Evolutionary conservation across 768 basidiomycete genomes (phyloP).

Genomic region (Tulasnella sp.): DNA sequence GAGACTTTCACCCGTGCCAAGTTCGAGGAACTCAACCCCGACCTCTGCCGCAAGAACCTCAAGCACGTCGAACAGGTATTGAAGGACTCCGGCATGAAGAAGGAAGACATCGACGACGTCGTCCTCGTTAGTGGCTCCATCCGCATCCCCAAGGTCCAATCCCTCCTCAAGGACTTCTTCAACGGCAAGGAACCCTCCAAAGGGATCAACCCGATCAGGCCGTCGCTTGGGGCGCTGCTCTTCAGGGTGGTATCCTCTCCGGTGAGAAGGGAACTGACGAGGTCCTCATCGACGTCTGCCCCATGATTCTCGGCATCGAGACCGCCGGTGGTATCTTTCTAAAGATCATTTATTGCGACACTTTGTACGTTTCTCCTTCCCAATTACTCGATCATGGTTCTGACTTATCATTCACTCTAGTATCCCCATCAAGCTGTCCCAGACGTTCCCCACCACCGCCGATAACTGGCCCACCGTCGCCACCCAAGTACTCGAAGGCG

Average conservation of each 20-base stretch:
- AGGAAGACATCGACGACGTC: slow-evolving; percentile 86
- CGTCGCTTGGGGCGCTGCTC: slow-evolving; percentile 95
- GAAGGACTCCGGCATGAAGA: too few species aligned
- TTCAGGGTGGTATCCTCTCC: slow-evolving; percentile 52
- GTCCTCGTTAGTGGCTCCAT: slow-evolving; percentile 96
- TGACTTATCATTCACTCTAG: not conserved
- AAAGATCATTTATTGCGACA: slow-evolving; percentile 95
- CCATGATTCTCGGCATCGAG: slow-evolving; percentile 97
- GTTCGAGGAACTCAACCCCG: slow-evolving; percentile 94
- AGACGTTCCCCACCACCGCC: too few species aligned
- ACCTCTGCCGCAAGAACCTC: too few species aligned
- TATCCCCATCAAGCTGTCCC: too few species aligned
- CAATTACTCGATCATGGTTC: not conserved
- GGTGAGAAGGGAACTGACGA: slow-evolving; percentile 88
- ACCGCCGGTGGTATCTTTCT: slow-evolving; percentile 96
- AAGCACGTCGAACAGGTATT: slow-evolving; percentile 98
- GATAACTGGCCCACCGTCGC: too few species aligned
- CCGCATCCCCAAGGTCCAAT: slow-evolving; percentile 98
- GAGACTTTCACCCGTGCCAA: slow-evolving; percentile 97
- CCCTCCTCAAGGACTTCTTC: slow-evolving; percentile 97
- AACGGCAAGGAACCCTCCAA: slow-evolving; percentile 44
- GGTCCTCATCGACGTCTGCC: slow-evolving; percentile 92
- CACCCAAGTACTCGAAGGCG: too few species aligned
- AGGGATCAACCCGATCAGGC: slow-evolving; percentile 95
- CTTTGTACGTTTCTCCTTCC: slow-evolving; percentile 45